These are phyloP conservation scores for Plasmopara muralis DNA, from an alignment of 352 stramenopile species.

Conservation along the genomic window DNA sequence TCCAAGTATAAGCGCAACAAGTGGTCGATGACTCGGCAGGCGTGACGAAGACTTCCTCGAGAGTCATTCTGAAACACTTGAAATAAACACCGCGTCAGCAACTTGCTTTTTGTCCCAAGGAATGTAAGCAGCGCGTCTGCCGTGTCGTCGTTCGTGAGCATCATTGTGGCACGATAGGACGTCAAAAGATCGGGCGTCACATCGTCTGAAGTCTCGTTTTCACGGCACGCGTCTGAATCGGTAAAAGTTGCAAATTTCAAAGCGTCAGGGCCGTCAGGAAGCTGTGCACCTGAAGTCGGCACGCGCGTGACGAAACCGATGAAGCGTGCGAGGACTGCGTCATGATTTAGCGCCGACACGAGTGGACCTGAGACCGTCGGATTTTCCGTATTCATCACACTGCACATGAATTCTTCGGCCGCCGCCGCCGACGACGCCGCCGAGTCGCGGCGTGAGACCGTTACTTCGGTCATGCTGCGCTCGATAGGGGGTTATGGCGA, in stretches of 20 bases:
- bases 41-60: conserved; percentile 77
- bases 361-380: conserved; percentile 45
- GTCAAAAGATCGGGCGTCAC: conserved; percentile 61
- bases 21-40: conserved; percentile 83
- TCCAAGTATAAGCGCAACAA: conserved; percentile 81
- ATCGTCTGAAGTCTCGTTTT: conserved; percentile 27
- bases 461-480: conserved; percentile 25
- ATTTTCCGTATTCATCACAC: conserved; percentile 47
- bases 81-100: conserved; percentile 79
- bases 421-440: conserved; percentile 7
- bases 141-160: conserved; percentile 83
- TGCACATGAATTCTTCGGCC: conserved; percentile 34
- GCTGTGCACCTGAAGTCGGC: conserved; percentile 17
- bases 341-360: conserved; percentile 55
- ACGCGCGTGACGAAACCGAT: conserved; percentile 57
- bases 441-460: conserved; percentile 28
- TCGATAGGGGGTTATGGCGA: conserved; percentile 7
- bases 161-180: conserved; percentile 84
- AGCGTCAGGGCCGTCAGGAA: conserved; percentile 39
- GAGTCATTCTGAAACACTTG: conserved; percentile 63
- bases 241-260: conserved; percentile 17
- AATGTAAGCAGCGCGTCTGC: conserved; percentile 76
- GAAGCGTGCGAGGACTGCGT: conserved; percentile 54
- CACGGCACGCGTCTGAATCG: conserved; percentile 7
- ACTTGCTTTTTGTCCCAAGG: conserved; percentile 67